Evolutionary conservation across 371 early-diverging fungal species (phyloP).

Genomic region (Actinomortierella ambigua): DNA sequence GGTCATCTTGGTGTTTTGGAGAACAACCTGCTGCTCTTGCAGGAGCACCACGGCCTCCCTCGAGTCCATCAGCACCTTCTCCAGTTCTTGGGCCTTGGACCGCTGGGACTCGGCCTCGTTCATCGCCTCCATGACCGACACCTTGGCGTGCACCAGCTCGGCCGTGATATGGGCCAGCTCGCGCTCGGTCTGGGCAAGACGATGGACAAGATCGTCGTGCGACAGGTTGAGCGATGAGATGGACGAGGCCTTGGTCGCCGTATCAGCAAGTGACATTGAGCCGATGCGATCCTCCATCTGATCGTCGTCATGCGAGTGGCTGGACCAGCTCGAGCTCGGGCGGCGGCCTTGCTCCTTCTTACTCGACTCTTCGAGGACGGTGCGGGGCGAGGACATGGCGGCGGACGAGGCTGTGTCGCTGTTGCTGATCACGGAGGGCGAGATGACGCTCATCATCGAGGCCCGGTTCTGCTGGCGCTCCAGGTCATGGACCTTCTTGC

Average conservation of each 20-base stretch:
- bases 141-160: conserved; percentile 40
- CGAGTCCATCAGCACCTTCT: conserved; percentile 39
- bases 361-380: conserved; percentile 17
- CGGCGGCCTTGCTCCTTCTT: conserved; percentile 25
- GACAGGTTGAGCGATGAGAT: conserved; percentile 26
- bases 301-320: conserved; percentile 36
- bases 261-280: background rate
- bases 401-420: conserved; percentile 28
- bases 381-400: conserved; percentile 31
- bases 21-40: conserved; percentile 34
- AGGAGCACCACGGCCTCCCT: conserved; percentile 39
- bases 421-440: conserved; percentile 36
- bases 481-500: conserved; percentile 25
- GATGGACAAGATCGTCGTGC: conserved; percentile 28
- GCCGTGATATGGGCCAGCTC: conserved; percentile 44
- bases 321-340: conserved; percentile 23
- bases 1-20: conserved; percentile 30
- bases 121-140: conserved; percentile 39
- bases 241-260: conserved; percentile 27
- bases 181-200: conserved; percentile 22
- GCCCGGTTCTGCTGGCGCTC: conserved; percentile 44
- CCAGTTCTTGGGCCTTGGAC: conserved; percentile 28
- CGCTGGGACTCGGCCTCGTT: conserved; percentile 37
- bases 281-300: conserved; percentile 10
- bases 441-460: conserved; percentile 32